Base-by-base conservation (phyloP, 805 yeast species). In the Torulaspora indica region DNA sequence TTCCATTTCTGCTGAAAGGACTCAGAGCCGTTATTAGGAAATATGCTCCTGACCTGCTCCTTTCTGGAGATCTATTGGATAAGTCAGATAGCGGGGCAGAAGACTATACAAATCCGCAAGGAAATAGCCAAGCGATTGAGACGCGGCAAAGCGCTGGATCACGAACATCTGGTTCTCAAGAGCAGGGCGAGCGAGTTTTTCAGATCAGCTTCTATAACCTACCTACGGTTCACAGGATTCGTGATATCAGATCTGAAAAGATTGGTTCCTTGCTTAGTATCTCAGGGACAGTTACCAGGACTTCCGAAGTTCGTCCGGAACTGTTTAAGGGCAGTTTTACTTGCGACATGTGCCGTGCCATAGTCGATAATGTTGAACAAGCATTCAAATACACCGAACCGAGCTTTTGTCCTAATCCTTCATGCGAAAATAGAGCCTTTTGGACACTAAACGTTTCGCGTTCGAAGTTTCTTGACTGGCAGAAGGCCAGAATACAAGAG, bases 231-330 rank as follows among this genome's bases (percentile, higher is more conserved):
- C 79, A 86, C 57, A 77, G 95, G 63, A 84, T 93, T 55, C 79
- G 98, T 60, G 98, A 91, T 59, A 75, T 93, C 46, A 77, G 93
- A 58, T 85, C 97, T 1, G 95, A 86, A 54, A 83, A 82, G 52
- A 83, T 93, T 46, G 98, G 98, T 12, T 74, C 85, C 8, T 73
- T 91, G 48, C 74, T 88, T 70, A 73, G 91, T 8, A 85, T 91
- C 27, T 81, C 91, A 7, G 98, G 98, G 44, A 93, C 98, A 0
- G 96, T 93, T 4, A 91, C 98, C 0, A 78, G 98, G 63, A 88
- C 98, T 0, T 83, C 95, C 17, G 98, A 93, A 68, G 97, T 93
- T 9, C 78, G 98, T 46, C 98, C 98, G 0, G 98, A 93, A 66
- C 74, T 93, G 49, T 87, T 74, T 70, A 79, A 76, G 47, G 98